Percentiles rank a stretch among this genome's conserved stretches.
Evolutionary conservation across 2,329 filamentous ascomycete genomes (phyloP).

Genomic region (Fusarium euwallaceae): DNA sequence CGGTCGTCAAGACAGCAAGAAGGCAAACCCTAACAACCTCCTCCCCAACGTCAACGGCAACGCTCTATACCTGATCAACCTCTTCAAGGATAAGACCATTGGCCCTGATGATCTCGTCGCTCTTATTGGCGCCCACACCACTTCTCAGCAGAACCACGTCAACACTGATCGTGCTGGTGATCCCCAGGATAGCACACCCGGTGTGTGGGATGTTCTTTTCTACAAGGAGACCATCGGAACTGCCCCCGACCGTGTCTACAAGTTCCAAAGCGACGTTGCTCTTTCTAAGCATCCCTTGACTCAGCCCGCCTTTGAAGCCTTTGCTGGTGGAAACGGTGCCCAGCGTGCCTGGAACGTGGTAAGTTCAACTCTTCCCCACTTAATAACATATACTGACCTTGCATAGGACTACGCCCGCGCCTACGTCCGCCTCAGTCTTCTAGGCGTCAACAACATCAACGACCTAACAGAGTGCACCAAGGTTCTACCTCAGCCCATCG

Average conservation of each 20-base stretch:
- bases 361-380: conserved; percentile 24
- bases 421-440: conserved; percentile 66
- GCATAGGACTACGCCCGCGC: conserved; percentile 63
- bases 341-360: conserved; percentile 59
- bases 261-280: conserved; percentile 58
- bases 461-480: conserved; percentile 67
- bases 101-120: conserved; percentile 63
- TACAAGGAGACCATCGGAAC: conserved; percentile 58
- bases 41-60: conserved; percentile 59
- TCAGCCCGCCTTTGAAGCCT: conserved; percentile 53
- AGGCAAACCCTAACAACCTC: conserved; percentile 55
- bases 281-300: conserved; percentile 55
- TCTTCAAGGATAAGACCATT: conserved; percentile 68
- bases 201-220: conserved; percentile 66
- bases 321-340: conserved; percentile 49
- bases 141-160: conserved; percentile 62
- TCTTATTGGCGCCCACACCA: conserved; percentile 67
- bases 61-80: conserved; percentile 62
- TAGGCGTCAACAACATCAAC: conserved; percentile 70
- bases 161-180: conserved; percentile 56
- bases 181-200: conserved; percentile 65
- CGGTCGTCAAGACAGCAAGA: conserved; percentile 61
- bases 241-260: conserved; percentile 54
- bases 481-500: conserved; percentile 57
- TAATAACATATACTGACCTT: neutral